Conservation (phyloP, 2,329 filamentous ascomycete genomes). For the Ophiostoma sp. region DNA sequence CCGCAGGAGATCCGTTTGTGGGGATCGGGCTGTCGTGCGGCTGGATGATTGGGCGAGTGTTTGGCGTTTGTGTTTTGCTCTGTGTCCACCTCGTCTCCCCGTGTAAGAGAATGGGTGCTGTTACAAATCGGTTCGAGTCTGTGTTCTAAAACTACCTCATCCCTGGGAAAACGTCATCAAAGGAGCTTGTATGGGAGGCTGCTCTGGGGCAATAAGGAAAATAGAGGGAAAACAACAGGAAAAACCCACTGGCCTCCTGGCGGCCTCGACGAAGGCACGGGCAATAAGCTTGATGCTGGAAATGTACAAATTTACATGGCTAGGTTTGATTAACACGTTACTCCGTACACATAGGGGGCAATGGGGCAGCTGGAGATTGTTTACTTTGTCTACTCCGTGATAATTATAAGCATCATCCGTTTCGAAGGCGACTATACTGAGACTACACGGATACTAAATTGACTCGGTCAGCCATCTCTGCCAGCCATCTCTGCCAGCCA, state of each 20-base stretch:
- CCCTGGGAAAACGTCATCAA: conserved; percentile 7
- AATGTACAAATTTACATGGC: background rate
- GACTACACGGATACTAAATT: background rate
- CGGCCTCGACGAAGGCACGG: background rate
- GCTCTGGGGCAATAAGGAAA: background rate
- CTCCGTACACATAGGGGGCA: background rate
- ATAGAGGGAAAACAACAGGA: background rate
- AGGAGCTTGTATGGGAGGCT: background rate
- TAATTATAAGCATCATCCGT: background rate
- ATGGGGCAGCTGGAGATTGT: background rate
- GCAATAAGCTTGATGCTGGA: background rate
- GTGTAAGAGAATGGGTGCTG: conserved; percentile 7
- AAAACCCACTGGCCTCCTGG: background rate
- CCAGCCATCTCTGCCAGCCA: background rate
- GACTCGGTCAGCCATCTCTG: background rate
- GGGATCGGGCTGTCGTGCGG: background rate
- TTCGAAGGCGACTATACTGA: background rate
- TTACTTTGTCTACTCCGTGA: background rate
- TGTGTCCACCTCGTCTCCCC: background rate
- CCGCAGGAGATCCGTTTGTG: background rate
- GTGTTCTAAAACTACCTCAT: conserved; percentile 4
- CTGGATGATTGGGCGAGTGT: background rate
- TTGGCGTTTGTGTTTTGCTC: background rate
- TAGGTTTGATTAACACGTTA: background rate
- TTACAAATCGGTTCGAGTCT: conserved; percentile 7